Conservation (phyloP, 2,329 filamentous ascomycete species). For the Emydomyces testavorans region DNA sequence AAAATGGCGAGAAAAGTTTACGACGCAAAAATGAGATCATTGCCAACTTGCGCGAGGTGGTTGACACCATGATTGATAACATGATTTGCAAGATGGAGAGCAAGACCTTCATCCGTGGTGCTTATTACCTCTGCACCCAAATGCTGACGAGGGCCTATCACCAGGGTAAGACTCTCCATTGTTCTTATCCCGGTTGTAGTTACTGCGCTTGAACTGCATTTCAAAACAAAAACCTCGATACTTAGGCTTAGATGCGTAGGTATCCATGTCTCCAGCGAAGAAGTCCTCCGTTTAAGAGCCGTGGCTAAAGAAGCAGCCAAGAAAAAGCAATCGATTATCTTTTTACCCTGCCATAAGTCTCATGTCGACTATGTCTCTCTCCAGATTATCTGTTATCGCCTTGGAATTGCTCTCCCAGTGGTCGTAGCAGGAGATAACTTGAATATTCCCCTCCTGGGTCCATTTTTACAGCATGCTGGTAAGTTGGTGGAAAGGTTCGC, state of each 20-base stretch:
- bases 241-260: conserved; percentile 27
- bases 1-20: conserved; percentile 12
- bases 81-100: conserved; percentile 99
- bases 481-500: conserved; percentile 10
- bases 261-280: conserved; percentile 90
- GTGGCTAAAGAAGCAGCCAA: conserved; percentile 72
- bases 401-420: conserved; percentile 78
- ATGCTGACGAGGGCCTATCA: conserved; percentile 87
- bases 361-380: conserved; percentile 94
- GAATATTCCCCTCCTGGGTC: conserved; percentile 82
- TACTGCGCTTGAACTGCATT: not conserved
- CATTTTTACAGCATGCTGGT: conserved; percentile 85
- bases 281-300: conserved; percentile 68
- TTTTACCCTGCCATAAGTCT: conserved; percentile 84
- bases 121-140: conserved; percentile 82
- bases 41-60: conserved; percentile 62
- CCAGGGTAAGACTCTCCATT: conserved; percentile 46
- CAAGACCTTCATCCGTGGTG: conserved; percentile 78
- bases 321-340: conserved; percentile 91
- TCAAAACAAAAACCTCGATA: not conserved
- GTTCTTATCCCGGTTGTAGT: not conserved
- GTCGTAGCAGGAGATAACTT: conserved; percentile 94
- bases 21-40: conserved; percentile 51
- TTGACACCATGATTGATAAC: conserved; percentile 73
- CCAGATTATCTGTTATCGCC: conserved; percentile 87